Conservation (phyloP, 2,329 filamentous ascomycete genomes). For the Bipolaris victoriae region DNA sequence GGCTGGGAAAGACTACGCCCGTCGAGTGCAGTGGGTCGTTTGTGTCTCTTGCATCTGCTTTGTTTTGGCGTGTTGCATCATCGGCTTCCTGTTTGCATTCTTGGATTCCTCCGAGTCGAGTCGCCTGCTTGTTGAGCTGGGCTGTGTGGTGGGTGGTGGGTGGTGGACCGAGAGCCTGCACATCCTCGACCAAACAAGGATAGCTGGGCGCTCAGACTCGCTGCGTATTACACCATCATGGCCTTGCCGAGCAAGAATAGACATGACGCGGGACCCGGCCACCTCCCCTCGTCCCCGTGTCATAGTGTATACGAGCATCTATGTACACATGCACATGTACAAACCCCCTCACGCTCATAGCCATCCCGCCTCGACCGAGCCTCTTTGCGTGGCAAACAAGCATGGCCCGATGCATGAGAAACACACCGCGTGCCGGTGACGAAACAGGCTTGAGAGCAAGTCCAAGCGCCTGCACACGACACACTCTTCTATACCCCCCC, state of each 20-base stretch:
- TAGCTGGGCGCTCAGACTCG: conserved; percentile 9
- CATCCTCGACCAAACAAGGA: conserved; percentile 17
- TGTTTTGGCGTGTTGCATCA: conserved; percentile 1
- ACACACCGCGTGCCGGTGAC: conserved; percentile 10
- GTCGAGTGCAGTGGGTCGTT: too few species aligned
- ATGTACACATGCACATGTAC: not conserved
- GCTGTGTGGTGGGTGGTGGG: conserved; percentile 15
- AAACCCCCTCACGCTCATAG: too few species aligned
- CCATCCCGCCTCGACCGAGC: not conserved
- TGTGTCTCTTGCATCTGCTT: not conserved
- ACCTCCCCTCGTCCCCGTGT: not conserved
- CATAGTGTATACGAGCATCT: too few species aligned
- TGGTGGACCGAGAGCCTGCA: conserved; percentile 18
- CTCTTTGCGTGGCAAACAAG: conserved; percentile 8
- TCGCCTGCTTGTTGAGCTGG: conserved; percentile 18
- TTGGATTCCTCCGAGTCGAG: not conserved
- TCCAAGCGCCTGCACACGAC: not conserved
- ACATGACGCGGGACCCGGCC: not conserved
- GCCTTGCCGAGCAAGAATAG: conserved; percentile 14
- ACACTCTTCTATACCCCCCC: too few species aligned
- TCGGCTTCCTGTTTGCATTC: not conserved
- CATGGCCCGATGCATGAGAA: conserved; percentile 9
- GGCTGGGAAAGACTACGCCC: too few species aligned
- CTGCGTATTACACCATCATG: conserved; percentile 26
- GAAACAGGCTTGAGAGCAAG: conserved; percentile 1